These are phyloP conservation scores for Sindora glabra DNA, from an alignment of 306 rosid species.

Conservation along the genomic window DNA sequence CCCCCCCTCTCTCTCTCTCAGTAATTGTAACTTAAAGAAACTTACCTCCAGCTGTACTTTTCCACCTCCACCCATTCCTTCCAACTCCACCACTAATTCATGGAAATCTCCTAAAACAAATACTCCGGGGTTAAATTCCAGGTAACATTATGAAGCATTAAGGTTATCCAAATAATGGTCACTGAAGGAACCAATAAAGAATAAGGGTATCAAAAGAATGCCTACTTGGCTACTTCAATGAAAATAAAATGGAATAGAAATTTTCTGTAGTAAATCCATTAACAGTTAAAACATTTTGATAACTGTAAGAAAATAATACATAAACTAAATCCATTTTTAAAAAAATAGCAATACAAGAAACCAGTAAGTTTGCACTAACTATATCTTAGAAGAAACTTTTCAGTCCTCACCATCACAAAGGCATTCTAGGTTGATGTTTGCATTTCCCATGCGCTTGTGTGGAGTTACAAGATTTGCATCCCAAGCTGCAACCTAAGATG, in stretches of 20 bases:
- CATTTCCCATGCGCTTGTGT: constrained; percentile 97
- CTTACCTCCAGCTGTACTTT: constrained; percentile 78
- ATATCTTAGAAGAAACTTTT: constrained; percentile 15
- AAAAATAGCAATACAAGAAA: constrained; percentile 8
- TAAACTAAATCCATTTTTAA: constrained; percentile 7
- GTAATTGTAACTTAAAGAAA: no score
- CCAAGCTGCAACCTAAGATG: constrained; percentile 86
- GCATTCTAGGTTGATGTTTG: constrained; percentile 53
- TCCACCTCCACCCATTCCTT: constrained; percentile 99
- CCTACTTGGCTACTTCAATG: no score
- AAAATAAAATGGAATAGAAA: neutral
- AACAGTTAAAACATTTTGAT: neutral
- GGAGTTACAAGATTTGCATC: constrained; percentile 96
- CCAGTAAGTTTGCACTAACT: constrained; percentile 1
- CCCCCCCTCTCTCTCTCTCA: no score
- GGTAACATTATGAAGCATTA: constrained; percentile 7
- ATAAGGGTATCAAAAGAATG: neutral
- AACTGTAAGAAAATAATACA: neutral
- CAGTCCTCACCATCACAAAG: constrained; percentile 74
- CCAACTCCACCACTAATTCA: constrained; percentile 77
- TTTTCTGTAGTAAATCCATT: neutral
- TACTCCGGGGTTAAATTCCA: constrained; percentile 1
- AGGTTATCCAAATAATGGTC: no score
- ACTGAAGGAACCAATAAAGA: neutral
- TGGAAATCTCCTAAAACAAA: constrained; percentile 60